Conservation (phyloP, 306 rosid species). For the Acacia melanoxylon region DNA sequence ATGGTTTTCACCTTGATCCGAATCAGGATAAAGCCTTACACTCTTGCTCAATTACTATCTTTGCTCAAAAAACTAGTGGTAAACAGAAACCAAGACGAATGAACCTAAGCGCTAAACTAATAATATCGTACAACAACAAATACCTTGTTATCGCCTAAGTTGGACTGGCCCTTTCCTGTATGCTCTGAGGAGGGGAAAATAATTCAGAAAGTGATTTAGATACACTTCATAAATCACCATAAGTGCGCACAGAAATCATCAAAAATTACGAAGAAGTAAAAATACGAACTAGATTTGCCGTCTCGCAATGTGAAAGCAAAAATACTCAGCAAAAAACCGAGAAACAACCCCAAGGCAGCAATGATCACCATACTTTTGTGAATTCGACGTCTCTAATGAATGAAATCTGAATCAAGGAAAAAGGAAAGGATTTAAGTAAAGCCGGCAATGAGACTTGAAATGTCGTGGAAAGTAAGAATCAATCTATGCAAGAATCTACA, state of each 20-base stretch:
- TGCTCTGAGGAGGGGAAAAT: slow-evolving; percentile 46
- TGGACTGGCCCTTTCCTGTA: slow-evolving; percentile 36
- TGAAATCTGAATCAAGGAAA: slow-evolving; percentile 33
- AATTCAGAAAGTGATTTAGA: background rate
- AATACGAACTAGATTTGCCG: slow-evolving; percentile 45
- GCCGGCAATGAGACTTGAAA: background rate
- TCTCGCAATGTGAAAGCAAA: slow-evolving; percentile 44
- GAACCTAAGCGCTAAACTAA: background rate
- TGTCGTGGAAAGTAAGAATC: background rate
- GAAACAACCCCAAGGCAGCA: slow-evolving; percentile 50
- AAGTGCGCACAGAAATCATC: background rate
- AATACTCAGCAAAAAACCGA: slow-evolving; percentile 50
- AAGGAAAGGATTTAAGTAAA: slow-evolving; percentile 6
- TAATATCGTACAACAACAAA: background rate
- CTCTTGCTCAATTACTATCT: background rate
- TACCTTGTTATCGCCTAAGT: slow-evolving; percentile 50
- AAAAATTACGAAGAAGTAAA: background rate
- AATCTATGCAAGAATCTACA: background rate
- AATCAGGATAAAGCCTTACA: background rate
- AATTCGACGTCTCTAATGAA: slow-evolving; percentile 28
- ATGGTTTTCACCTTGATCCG: background rate
- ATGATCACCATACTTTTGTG: slow-evolving; percentile 42
- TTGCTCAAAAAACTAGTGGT: background rate
- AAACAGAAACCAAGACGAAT: background rate
- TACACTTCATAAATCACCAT: background rate